Evolutionary conservation across 768 basidiomycete genomes (phyloP), one percentile per base, ranked within the genome.

Genomic region (Tricholoma bakamatsutake): DNA sequence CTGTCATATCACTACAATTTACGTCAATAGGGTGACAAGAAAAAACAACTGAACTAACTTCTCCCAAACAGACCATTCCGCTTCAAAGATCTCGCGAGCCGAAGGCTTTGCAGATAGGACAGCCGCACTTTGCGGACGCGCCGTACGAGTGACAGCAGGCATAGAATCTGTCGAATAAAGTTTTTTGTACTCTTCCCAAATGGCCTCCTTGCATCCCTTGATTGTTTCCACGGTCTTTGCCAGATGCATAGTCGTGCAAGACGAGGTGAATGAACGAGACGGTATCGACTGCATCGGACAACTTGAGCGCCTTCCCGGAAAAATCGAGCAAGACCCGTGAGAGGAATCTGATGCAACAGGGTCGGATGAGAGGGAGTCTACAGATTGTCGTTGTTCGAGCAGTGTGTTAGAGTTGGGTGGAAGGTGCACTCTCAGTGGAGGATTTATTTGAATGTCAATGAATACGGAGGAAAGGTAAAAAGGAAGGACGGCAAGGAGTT

Each of bases 51-150:
- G 8, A 27, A 67, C 83, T 65, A 48, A 90, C 88, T 75, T 78
- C 68, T 83, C 76, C 88, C 88, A 90, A 50, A 82, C 81, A 8
- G 68, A 68, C 87, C 88, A 89, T 50, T 80, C 80, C 1, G 71
- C 66, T 34, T 88, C 85, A 55, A 90, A 90, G 45, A 81, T 79
- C 50, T 82, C 82, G 3, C 82, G 76, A 15, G 74, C 70, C 7
- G 75, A 73, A 56, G 61, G 52, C 59, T 63, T 61, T 49, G 57
- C 35, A 39, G 54, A 15, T 30, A 49, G 49, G 12, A 53, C 53
- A 12, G 55, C 52, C 5, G 60, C 58, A 15, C 56, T 66, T 47
- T 71, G 67, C 18, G 62, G 59, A 11, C 69, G 71, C 31, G 68
- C 66, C 8, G 71, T 72, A 10, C 73, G 69, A 51, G 71, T 65